Evolutionary conservation across 495 filamentous ascomycete species (phyloP).

Genomic region (Penicillium maclennaniae): DNA sequence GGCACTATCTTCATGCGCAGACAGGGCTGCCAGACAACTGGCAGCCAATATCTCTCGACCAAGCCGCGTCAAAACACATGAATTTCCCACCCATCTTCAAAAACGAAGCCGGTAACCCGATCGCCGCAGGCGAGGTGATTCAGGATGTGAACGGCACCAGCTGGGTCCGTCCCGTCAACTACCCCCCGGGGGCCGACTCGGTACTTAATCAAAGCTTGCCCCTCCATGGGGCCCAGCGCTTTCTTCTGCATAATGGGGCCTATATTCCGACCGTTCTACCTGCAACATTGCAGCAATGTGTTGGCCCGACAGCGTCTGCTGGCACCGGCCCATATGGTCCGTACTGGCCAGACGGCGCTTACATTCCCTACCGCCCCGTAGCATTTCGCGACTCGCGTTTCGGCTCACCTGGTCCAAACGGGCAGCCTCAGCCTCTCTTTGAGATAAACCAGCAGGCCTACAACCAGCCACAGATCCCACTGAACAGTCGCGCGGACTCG

Average conservation of each 20-base stretch:
- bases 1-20: constrained; percentile 32
- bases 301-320: constrained; percentile 71
- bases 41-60: constrained; percentile 28
- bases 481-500: constrained; percentile 22
- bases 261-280: constrained; percentile 66
- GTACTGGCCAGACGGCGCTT: constrained; percentile 74
- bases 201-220: constrained; percentile 48
- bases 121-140: constrained; percentile 27
- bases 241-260: constrained; percentile 43
- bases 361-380: constrained; percentile 70
- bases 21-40: constrained; percentile 31
- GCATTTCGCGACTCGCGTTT: constrained; percentile 59
- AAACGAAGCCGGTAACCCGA: constrained; percentile 27
- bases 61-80: constrained; percentile 30
- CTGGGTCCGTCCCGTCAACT: constrained; percentile 45
- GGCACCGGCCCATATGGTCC: constrained; percentile 68
- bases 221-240: constrained; percentile 34
- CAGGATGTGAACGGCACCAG: constrained; percentile 37
- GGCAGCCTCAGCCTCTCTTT: constrained; percentile 22
- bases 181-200: constrained; percentile 46
- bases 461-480: constrained; percentile 23
- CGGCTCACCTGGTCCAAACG: constrained; percentile 21
- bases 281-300: constrained; percentile 63
- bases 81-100: constrained; percentile 46
- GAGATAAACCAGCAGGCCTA: constrained; percentile 30